A percentile compares a stretch with the other conserved stretches of the same genome.
phyloP scores from a whole-genome alignment of 441 rosid genomes.

The Sinapis alba region DNA sequence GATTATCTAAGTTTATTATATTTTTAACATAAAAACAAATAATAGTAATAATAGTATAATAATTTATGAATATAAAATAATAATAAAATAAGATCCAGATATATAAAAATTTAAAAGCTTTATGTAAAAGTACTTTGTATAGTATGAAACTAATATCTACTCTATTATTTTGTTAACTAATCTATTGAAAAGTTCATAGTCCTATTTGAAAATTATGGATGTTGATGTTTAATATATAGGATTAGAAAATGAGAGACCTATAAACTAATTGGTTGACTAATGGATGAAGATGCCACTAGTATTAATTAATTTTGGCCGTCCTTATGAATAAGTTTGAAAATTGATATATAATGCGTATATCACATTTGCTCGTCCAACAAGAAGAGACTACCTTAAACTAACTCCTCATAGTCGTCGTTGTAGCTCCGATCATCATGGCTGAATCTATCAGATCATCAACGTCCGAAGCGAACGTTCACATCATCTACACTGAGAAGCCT shows the following conservation, averaged over 20 bases:
- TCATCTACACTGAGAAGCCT: slow-evolving; percentile 76
- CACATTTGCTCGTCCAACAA: neutral
- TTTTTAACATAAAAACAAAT: neutral
- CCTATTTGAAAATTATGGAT: neutral
- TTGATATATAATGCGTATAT: neutral
- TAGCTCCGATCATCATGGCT: slow-evolving; percentile 54
- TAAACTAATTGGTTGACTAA: neutral
- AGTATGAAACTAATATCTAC: neutral
- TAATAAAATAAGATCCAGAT: neutral
- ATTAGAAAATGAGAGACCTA: neutral
- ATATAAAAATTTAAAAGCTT: neutral
- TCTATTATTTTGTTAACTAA: neutral
- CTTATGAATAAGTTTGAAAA: neutral
- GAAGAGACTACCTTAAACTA: neutral
- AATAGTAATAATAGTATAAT: neutral
- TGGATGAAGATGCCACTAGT: neutral
- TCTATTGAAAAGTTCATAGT: neutral
- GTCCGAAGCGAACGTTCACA: slow-evolving; percentile 61
- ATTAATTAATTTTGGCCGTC: neutral
- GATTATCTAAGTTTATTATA: neutral
- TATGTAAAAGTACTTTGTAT: neutral
- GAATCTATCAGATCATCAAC: slow-evolving; percentile 39
- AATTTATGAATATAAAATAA: neutral
- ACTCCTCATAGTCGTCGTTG: slow-evolving; percentile 1
- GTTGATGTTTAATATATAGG: neutral